Evolutionary conservation across 2,329 filamentous ascomycete genomes (phyloP).

Genomic region (Alternaria gansuensis): DNA sequence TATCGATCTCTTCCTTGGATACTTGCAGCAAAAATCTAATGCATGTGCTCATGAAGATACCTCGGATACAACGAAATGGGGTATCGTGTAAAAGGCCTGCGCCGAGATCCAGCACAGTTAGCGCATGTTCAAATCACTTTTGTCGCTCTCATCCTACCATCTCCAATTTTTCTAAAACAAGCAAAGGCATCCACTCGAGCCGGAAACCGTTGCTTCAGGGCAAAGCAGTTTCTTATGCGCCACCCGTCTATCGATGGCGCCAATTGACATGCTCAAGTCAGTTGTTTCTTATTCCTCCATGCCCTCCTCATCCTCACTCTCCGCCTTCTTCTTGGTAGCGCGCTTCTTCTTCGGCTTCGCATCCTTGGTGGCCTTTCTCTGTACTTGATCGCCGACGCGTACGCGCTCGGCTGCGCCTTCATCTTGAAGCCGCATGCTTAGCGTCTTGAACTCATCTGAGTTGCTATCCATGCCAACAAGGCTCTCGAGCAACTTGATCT

Average conservation of each 20-base stretch:
- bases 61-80: not conserved
- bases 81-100: not conserved
- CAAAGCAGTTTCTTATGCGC: not conserved
- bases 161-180: not conserved
- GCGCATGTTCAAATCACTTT: not conserved
- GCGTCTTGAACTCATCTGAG: constrained; percentile 72
- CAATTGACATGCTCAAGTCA: not conserved
- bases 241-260: constrained; percentile 10
- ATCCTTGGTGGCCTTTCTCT: constrained; percentile 39
- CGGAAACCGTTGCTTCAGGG: not conserved
- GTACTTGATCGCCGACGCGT: constrained; percentile 78
- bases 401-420: constrained; percentile 75
- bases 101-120: not conserved
- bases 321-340: constrained; percentile 25
- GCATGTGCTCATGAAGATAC: not conserved
- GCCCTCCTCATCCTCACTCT: constrained; percentile 35
- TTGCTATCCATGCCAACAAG: constrained; percentile 85
- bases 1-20: not conserved
- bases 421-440: constrained; percentile 72
- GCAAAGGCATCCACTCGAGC: not conserved
- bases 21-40: not conserved
- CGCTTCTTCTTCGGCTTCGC: constrained; percentile 29
- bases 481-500: constrained; percentile 93
- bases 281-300: constrained; percentile 22
- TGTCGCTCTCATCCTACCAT: not conserved